Evolutionary conservation across 805 yeast genomes (phyloP).

Genomic region (Kluyveromyces wickerhamii): DNA sequence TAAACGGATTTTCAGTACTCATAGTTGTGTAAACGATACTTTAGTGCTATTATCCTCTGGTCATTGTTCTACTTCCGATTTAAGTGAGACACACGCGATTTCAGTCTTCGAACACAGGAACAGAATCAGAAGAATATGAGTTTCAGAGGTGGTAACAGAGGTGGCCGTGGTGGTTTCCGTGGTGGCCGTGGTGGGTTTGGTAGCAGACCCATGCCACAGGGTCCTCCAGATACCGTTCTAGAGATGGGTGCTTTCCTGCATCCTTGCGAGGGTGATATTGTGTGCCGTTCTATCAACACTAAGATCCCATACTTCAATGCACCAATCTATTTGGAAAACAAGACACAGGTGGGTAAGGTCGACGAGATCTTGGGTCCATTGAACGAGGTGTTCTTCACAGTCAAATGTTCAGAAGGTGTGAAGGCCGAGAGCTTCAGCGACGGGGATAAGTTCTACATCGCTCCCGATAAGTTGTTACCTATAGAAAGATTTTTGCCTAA

Average conservation of each 20-base stretch:
- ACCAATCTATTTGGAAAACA: conserved; percentile 93
- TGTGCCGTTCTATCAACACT: conserved; percentile 88
- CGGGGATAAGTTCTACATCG: conserved; percentile 94
- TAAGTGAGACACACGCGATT: too few species aligned
- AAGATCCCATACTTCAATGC: conserved; percentile 98
- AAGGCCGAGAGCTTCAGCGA: conserved; percentile 88
- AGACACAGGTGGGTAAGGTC: conserved; percentile 92
- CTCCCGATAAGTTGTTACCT: conserved; percentile 91
- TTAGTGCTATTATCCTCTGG: too few species aligned
- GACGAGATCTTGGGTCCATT: conserved; percentile 97
- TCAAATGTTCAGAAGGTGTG: conserved; percentile 94
- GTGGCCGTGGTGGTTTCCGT: conserved; percentile 32
- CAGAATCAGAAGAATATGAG: conserved; percentile 29
- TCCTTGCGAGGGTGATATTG: conserved; percentile 94
- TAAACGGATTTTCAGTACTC: too few species aligned
- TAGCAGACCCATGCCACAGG: conserved; percentile 70
- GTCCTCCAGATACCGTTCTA: conserved; percentile 92
- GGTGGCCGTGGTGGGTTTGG: conserved; percentile 47
- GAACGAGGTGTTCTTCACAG: conserved; percentile 96
- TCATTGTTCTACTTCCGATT: too few species aligned
- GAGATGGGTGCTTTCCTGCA: conserved; percentile 94
- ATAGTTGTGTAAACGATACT: too few species aligned
- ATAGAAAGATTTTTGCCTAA: conserved; percentile 95
- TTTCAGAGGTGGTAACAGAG: conserved; percentile 35
- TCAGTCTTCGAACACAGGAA: too few species aligned